These are phyloP conservation scores for Reutealis trisperma DNA, from an alignment of 345 rosid genomes.

Conservation along the genomic window DNA sequence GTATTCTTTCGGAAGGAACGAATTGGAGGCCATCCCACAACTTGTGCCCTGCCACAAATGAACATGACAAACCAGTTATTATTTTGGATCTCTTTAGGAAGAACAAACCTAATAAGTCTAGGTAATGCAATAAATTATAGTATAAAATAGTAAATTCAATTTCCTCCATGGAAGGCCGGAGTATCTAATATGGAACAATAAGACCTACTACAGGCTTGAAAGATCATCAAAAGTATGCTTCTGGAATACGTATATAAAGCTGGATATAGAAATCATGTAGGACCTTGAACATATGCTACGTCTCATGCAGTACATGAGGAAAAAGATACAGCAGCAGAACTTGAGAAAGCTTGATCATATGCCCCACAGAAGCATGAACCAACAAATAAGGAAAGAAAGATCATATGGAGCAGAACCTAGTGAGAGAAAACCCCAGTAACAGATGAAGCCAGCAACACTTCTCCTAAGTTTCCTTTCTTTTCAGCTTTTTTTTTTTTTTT, in stretches of 20 bases:
- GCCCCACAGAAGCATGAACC: slow-evolving; percentile 6
- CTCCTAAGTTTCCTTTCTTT: neutral
- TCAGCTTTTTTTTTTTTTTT: no score
- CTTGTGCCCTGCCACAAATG: slow-evolving; percentile 42
- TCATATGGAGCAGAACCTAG: neutral
- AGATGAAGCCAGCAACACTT: neutral
- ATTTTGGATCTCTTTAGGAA: neutral
- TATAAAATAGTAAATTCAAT: slow-evolving; percentile 1
- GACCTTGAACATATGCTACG: neutral
- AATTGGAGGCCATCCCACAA: slow-evolving; percentile 37
- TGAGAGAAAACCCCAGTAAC: neutral
- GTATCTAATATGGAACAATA: neutral
- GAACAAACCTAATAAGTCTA: neutral
- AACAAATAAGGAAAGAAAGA: neutral
- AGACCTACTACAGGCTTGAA: neutral
- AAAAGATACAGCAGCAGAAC: neutral
- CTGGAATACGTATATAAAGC: neutral
- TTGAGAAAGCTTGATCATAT: neutral
- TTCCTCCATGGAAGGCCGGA: neutral
- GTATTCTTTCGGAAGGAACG: slow-evolving; percentile 31
- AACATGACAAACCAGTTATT: neutral
- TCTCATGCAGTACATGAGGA: neutral
- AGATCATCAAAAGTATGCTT: neutral
- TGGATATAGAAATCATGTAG: neutral
- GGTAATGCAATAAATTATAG: neutral